These are phyloP conservation scores for Sicyos baderoa DNA, from an alignment of 306 rosid genomes.

Conservation along the genomic window DNA sequence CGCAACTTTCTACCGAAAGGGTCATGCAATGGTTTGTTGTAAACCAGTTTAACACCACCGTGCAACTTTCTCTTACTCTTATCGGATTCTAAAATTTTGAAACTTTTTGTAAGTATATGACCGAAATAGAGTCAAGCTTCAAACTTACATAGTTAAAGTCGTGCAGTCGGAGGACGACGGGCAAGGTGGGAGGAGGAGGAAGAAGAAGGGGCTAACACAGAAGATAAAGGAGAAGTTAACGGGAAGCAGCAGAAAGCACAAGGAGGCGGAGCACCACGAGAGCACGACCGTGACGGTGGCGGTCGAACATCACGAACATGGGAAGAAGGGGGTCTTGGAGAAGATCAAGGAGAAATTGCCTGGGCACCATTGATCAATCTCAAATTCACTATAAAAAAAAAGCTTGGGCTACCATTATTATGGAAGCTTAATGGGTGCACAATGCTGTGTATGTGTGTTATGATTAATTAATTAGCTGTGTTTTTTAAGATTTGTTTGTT, in stretches of 20 bases:
- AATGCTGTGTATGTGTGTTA: not conserved
- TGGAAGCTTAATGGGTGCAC: not conserved
- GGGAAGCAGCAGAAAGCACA: slow-evolving; percentile 21
- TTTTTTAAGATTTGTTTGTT: not conserved
- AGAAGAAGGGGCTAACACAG: slow-evolving; percentile 56
- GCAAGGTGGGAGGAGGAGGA: slow-evolving; percentile 54
- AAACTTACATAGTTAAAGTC: not conserved
- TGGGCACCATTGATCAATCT: slow-evolving; percentile 37
- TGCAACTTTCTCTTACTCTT: too few species aligned
- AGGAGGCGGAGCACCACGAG: slow-evolving; percentile 8
- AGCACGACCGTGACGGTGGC: not conserved
- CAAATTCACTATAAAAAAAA: not conserved
- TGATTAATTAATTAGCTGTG: not conserved
- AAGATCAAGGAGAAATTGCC: slow-evolving; percentile 76
- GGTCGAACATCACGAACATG: slow-evolving; percentile 29
- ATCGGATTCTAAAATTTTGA: too few species aligned
- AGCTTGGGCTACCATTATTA: not conserved
- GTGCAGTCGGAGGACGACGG: slow-evolving; percentile 71
- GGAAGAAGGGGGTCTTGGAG: slow-evolving; percentile 55
- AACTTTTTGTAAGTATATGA: too few species aligned
- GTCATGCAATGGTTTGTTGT: too few species aligned
- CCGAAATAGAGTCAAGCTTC: too few species aligned
- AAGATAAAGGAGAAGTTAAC: slow-evolving; percentile 58
- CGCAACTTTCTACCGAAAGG: too few species aligned
- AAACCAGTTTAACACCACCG: too few species aligned